These are phyloP conservation scores for Fusarium lyarnte DNA, from an alignment of 2,329 filamentous ascomycete genomes.

Conservation along the genomic window DNA sequence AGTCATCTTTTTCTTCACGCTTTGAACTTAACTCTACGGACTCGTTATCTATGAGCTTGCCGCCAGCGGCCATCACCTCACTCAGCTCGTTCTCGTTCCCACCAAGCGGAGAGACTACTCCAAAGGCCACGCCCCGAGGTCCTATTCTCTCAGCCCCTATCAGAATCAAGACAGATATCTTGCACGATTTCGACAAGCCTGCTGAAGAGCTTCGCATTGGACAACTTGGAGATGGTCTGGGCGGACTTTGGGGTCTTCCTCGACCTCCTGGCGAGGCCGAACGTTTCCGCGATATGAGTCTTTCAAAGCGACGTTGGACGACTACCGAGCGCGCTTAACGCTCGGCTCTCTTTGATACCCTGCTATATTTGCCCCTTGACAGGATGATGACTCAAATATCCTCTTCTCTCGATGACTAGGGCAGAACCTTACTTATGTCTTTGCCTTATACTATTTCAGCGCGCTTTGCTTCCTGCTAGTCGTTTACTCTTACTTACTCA, in stretches of 20 bases:
- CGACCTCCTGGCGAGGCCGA: conserved; percentile 58
- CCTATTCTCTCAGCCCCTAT: conserved; percentile 50
- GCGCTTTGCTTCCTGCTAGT: conserved; percentile 36
- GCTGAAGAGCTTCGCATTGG: conserved; percentile 47
- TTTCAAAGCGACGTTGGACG: conserved; percentile 65
- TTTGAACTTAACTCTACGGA: conserved; percentile 34
- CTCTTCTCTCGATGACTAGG: neutral
- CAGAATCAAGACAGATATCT: conserved; percentile 47
- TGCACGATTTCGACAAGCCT: conserved; percentile 42
- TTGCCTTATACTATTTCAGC: conserved; percentile 32
- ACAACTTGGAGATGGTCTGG: conserved; percentile 51
- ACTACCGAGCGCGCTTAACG: conserved; percentile 57
- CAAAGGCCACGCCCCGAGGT: conserved; percentile 36
- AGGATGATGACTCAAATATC: conserved; percentile 21
- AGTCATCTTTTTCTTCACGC: conserved; percentile 13
- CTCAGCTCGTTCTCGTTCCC: conserved; percentile 35
- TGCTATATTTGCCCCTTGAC: conserved; percentile 5
- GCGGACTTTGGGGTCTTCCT: conserved; percentile 58
- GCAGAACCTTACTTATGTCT: conserved; percentile 14
- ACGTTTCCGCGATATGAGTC: conserved; percentile 55
- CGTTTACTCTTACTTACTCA: conserved; percentile 16
- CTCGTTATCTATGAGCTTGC: conserved; percentile 32
- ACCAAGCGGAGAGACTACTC: conserved; percentile 27
- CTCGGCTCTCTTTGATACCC: conserved; percentile 5
- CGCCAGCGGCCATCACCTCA: conserved; percentile 34